Evolutionary conservation across 148 eudicot species (phyloP), one percentile per base, ranked within the genome.

Genomic region (Amaranthus palmeri): DNA sequence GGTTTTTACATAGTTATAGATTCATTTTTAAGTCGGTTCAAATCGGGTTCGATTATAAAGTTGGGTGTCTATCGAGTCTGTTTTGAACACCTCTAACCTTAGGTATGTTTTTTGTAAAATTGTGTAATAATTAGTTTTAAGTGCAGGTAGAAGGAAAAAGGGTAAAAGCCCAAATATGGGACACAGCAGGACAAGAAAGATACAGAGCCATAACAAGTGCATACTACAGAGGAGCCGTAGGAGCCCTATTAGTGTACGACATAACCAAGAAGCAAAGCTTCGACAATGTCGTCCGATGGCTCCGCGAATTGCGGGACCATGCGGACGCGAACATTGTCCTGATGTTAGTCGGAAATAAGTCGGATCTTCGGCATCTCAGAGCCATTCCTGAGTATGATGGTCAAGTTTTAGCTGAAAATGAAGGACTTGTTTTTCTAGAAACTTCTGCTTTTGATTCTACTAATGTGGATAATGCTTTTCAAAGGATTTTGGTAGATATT

Each of bases 201-300:
- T 89, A 89, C 70, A 78, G 95, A 71, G 95, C 95, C 49, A 89
- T 89, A 69, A 89, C 95, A 36, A 87, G 91, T 51, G 95, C 95
- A 8, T 87, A 89, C 59, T 89, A 89, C 66, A 79, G 95, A 68
- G 91, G 95, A 9, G 91, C 95, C 2, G 86, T 83, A 3, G 95
- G 92, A 6, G 70, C 76, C 46, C 70, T 73, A 0, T 52, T 72
- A 6, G 76, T 72, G 4, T 72, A 72, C 18, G 76, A 88, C 85
- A 82, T 86, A 49, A 88, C 92, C 53, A 88, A 88, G 74, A 77
- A 67, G 41, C 89, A 81, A 66, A 85, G 91, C 2, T 89, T 85
- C 45, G 91, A 89, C 8, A 89, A 84, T 12, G 88, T 87, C 66
- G 74, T 64, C 14, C 68, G 91, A 70, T 89, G 95, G 91, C 82